A percentile compares a stretch with the other conserved stretches of the same genome.
Conservation (phyloP, 352 stramenopile genomes). For the Phytophthora pistaciae region DNA sequence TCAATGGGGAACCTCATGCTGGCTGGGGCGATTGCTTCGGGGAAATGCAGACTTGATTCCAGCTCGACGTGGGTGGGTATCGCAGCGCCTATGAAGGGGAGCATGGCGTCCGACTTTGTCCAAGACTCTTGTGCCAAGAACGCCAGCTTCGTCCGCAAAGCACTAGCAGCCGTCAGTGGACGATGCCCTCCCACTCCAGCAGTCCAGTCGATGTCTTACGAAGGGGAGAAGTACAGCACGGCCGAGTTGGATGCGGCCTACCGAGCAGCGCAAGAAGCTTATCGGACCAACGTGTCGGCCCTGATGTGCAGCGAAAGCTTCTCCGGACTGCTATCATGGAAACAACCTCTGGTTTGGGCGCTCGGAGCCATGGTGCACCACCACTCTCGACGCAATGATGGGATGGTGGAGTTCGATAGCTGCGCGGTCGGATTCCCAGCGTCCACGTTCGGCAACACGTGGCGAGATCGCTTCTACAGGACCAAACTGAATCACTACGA, state of each 20-base stretch:
- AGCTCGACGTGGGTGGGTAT: slow-evolving; percentile 41
- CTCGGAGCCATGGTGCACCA: slow-evolving; percentile 19
- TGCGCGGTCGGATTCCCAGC: slow-evolving; percentile 26
- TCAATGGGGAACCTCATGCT: slow-evolving; percentile 32
- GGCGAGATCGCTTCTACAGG: slow-evolving; percentile 35
- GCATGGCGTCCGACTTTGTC: slow-evolving; percentile 22
- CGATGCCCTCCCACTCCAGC: slow-evolving; percentile 19
- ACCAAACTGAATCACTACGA: slow-evolving; percentile 47
- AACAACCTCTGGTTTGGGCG: background rate
- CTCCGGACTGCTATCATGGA: slow-evolving; percentile 24
- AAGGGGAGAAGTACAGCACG: slow-evolving; percentile 21
- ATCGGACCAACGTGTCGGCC: slow-evolving; percentile 26
- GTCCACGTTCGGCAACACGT: slow-evolving; percentile 34
- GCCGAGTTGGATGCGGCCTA: slow-evolving; percentile 23
- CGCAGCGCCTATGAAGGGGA: slow-evolving; percentile 28
- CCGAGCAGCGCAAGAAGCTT: slow-evolving; percentile 12
- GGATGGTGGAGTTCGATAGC: slow-evolving; percentile 46
- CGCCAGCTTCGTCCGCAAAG: slow-evolving; percentile 14
- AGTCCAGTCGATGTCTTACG: slow-evolving; percentile 32
- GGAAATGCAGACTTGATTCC: slow-evolving; percentile 26
- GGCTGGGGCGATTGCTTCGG: slow-evolving; percentile 26
- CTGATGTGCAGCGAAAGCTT: slow-evolving; percentile 34
- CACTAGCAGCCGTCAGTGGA: slow-evolving; percentile 11
- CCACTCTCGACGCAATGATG: slow-evolving; percentile 27
- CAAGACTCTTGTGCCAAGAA: slow-evolving; percentile 21